Evolutionary conservation across 331 rosid genomes (phyloP), one percentile per base, ranked within the genome.

Genomic region (Saraca asoca): DNA sequence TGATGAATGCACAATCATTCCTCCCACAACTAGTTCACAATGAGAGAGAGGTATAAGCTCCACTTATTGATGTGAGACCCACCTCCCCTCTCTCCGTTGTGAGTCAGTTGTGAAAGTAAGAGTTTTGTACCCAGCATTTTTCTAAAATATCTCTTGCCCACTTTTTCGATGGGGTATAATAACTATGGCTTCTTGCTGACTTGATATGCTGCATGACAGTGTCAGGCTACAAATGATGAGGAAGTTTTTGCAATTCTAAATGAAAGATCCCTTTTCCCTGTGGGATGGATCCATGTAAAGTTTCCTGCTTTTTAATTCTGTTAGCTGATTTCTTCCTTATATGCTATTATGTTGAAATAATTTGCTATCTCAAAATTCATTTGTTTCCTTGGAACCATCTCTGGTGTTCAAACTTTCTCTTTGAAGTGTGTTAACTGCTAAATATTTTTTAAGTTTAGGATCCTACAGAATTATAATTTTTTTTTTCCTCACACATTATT

Each of bases 211-310:
- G 63, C 68, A 71, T 78, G 74, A 64, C 82, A 91, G 95, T 91
- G 96, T 73, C 91, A 74, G 69, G 96, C 95, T 53, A 82, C 83
- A 31, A 85, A 83, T 12, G 90, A 91, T 51, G 95, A 88, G 76
- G 95, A 91, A 78, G 70, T 83, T 64, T 91, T 88, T 73, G 73
- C 76, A 65, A 86, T 91, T 72, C 91, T 85, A 51, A 86, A 77
- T 46, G 91, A 91, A 43, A 65, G 73, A 65, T 86, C 96, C 60
- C 95, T 86, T 69, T 73, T 64, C 53, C 91, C 95, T 20, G 85
- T 85, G 12, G 97, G 96, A 81, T 88, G 97, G 96, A 91, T 91
- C 63, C 95, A 88, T 86, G 97, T 86, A 88, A 14, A 86, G 66
- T 18, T 64, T 50, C 51, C 31, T 35, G 9, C 9, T 5, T 39